phyloP scores from a whole-genome alignment of 495 filamentous ascomycete species.

The Trypethelium eluteriae region DNA sequence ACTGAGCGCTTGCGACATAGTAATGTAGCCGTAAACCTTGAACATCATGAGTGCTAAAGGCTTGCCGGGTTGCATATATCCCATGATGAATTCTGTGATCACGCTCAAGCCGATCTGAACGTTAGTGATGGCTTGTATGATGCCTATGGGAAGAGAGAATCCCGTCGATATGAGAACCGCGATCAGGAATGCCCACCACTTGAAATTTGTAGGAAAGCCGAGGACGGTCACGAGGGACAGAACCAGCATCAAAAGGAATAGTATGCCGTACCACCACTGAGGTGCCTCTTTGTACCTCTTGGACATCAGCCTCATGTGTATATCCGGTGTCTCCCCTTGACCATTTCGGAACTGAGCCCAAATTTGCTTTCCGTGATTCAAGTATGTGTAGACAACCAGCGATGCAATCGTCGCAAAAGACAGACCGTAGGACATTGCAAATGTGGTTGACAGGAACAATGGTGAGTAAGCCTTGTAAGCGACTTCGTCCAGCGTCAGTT shows the following conservation, averaged over 20 bases:
- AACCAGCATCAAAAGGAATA: neutral
- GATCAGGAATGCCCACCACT: slow-evolving; percentile 33
- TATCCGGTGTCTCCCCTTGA: slow-evolving; percentile 35
- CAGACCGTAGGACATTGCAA: slow-evolving; percentile 68
- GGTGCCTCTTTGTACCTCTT: slow-evolving; percentile 64
- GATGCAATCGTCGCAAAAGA: slow-evolving; percentile 70
- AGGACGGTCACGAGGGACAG: slow-evolving; percentile 17
- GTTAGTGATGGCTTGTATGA: slow-evolving; percentile 53
- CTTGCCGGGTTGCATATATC: slow-evolving; percentile 67
- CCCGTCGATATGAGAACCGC: slow-evolving; percentile 37
- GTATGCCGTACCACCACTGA: slow-evolving; percentile 53
- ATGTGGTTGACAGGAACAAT: slow-evolving; percentile 72
- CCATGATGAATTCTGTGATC: slow-evolving; percentile 55
- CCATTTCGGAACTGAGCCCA: slow-evolving; percentile 37
- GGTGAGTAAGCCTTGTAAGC: slow-evolving; percentile 68
- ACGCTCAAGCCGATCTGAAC: slow-evolving; percentile 37
- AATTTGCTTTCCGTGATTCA: slow-evolving; percentile 52
- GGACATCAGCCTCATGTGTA: slow-evolving; percentile 71
- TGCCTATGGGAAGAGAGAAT: slow-evolving; percentile 71
- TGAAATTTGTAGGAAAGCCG: slow-evolving; percentile 46
- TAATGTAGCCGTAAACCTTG: slow-evolving; percentile 63
- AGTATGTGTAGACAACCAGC: slow-evolving; percentile 58
- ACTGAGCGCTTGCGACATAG: slow-evolving; percentile 74
- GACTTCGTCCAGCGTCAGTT: slow-evolving; percentile 60
- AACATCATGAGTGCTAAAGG: slow-evolving; percentile 87